Evolutionary conservation across 768 basidiomycete genomes (phyloP).

Genomic region (Kwoniella europaea): DNA sequence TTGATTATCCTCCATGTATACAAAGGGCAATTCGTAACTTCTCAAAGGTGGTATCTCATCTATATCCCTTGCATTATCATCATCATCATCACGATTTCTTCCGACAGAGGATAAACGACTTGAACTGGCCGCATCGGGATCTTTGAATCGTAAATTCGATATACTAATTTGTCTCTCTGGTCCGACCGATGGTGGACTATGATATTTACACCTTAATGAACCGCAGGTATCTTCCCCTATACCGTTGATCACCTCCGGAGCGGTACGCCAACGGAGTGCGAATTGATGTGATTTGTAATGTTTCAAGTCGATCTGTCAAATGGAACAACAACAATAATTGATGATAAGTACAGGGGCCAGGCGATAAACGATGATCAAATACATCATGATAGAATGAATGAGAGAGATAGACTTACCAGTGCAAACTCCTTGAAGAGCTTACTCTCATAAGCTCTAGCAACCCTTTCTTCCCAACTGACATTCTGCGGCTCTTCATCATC

Average conservation of each 20-base stretch:
- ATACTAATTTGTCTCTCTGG: background rate
- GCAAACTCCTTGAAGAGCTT: slow-evolving; percentile 83
- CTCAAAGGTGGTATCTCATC: slow-evolving; percentile 60
- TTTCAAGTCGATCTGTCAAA: slow-evolving; percentile 71
- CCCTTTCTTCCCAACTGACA: slow-evolving; percentile 76
- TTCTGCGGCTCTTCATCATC: slow-evolving; percentile 62
- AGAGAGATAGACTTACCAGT: slow-evolving; percentile 35
- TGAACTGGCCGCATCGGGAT: slow-evolving; percentile 7
- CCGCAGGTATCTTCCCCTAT: slow-evolving; percentile 87
- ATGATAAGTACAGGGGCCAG: too few species aligned
- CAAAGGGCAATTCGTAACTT: slow-evolving; percentile 88
- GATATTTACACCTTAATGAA: slow-evolving; percentile 79
- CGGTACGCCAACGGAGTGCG: slow-evolving; percentile 91
- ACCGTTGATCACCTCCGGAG: slow-evolving; percentile 82
- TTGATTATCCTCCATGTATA: slow-evolving; percentile 78
- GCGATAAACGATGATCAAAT: too few species aligned
- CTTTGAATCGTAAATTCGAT: slow-evolving; percentile 12
- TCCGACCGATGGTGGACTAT: too few species aligned
- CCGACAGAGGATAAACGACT: background rate
- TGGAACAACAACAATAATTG: too few species aligned
- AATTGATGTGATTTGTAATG: slow-evolving; percentile 94
- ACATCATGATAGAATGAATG: background rate
- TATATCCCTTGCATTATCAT: slow-evolving; percentile 1
- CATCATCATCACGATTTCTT: background rate
- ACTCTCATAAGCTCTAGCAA: slow-evolving; percentile 86